These are phyloP conservation scores for Penicillium rolfsii DNA, from an alignment of 2,329 filamentous ascomycete species.

Conservation along the genomic window DNA sequence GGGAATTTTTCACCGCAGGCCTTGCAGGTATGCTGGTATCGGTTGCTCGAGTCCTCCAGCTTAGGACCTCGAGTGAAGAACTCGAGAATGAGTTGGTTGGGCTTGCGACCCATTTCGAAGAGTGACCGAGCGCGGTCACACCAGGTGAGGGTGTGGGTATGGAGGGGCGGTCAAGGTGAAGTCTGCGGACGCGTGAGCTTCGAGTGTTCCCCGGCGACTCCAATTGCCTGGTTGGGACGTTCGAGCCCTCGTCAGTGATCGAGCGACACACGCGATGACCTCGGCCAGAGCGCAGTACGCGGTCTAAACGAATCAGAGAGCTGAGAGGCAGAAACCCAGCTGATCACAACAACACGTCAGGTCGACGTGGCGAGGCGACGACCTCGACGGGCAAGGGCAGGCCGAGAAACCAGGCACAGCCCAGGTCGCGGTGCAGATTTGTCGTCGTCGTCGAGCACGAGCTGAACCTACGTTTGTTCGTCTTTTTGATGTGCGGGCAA, in stretches of 20 bases:
- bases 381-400: constrained; percentile 10
- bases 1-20: constrained; percentile 86
- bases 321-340: constrained; percentile 6
- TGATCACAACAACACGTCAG: constrained; percentile 7
- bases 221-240: constrained; percentile 1
- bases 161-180: background rate
- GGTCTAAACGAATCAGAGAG: background rate
- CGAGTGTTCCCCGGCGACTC: background rate
- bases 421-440: constrained; percentile 7
- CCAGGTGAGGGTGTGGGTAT: background rate
- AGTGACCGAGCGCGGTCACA: background rate
- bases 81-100: constrained; percentile 81
- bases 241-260: background rate
- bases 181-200: constrained; percentile 12
- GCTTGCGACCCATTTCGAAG: constrained; percentile 74
- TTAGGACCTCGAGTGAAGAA: constrained; percentile 88
- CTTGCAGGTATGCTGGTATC: constrained; percentile 90
- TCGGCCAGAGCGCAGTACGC: constrained; percentile 8
- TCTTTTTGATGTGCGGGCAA: constrained; percentile 37
- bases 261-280: background rate
- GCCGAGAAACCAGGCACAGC: constrained; percentile 13
- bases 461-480: constrained; percentile 3
- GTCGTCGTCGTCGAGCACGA: background rate
- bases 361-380: constrained; percentile 4
- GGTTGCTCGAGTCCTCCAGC: constrained; percentile 84